Evolutionary conservation across 768 basidiomycete species (phyloP).

Genomic region (Krasilnikovozyma curviuscula): DNA sequence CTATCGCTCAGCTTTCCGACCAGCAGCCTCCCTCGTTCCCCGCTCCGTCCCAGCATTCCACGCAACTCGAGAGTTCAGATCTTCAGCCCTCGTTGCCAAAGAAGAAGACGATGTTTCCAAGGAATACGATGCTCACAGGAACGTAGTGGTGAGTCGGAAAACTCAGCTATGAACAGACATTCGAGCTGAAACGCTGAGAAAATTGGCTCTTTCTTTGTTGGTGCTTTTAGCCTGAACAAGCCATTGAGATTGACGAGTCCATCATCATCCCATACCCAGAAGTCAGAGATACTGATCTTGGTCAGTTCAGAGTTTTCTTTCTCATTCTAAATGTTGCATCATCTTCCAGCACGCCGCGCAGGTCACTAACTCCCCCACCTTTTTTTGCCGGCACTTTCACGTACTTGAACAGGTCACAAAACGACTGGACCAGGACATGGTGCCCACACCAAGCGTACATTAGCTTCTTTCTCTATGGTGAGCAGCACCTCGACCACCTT

Average conservation of each 20-base stretch:
- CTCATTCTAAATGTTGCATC: not conserved
- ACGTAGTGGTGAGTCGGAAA: not conserved
- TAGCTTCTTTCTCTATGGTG: slow-evolving; percentile 60
- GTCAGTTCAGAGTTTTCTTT: not conserved
- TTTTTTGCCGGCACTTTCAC: not conserved
- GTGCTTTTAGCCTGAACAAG: not conserved
- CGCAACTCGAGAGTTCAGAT: no score
- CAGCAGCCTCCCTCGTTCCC: no score
- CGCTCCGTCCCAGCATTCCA: no score
- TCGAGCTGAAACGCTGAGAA: no score
- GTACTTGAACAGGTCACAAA: slow-evolving; percentile 18
- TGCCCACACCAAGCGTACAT: slow-evolving; percentile 30
- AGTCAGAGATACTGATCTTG: not conserved
- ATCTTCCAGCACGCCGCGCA: not conserved
- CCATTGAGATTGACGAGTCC: not conserved
- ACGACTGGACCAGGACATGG: slow-evolving; percentile 24
- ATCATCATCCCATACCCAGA: not conserved
- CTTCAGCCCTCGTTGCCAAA: no score
- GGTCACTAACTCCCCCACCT: not conserved
- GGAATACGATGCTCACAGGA: not conserved
- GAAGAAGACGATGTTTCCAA: no score
- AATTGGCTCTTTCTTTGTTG: not conserved
- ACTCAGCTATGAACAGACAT: no score
- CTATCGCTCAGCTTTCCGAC: no score
- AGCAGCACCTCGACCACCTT: slow-evolving; percentile 28